Percentiles rank a stretch among this genome's conserved stretches.
Conservation (phyloP, 2,329 filamentous ascomycete species). For the Trematosphaeria pertusa region DNA sequence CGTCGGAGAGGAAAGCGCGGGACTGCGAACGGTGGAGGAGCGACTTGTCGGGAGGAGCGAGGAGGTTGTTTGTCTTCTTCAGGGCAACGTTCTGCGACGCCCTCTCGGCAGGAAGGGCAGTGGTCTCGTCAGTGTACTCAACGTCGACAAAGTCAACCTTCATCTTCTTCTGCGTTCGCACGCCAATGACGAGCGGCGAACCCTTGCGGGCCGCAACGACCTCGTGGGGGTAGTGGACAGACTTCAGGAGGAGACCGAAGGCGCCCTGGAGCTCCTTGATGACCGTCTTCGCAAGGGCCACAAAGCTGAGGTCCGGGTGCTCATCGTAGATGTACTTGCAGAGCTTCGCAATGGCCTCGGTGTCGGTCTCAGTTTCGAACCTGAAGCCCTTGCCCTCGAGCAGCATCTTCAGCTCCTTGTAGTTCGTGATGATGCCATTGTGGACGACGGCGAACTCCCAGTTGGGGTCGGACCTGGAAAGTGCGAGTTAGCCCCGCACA, state of each 20-base stretch:
- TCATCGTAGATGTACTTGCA: constrained; percentile 98
- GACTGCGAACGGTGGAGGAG: constrained; percentile 98
- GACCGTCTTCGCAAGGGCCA: constrained; percentile 93
- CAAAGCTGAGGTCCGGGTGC: constrained; percentile 94
- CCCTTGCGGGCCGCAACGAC: constrained; percentile 98
- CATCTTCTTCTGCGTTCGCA: constrained; percentile 98
- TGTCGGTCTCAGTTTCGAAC: constrained; percentile 99
- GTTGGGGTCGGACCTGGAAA: constrained; percentile 79
- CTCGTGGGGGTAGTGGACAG: constrained; percentile 97
- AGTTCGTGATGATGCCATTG: constrained; percentile 99
- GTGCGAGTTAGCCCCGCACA: constrained; percentile 25
- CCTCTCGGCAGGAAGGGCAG: constrained; percentile 82
- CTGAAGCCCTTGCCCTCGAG: constrained; percentile 94
- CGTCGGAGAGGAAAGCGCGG: constrained; percentile 97
- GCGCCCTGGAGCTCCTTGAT: constrained; percentile 98
- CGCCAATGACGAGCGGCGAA: constrained; percentile 95
- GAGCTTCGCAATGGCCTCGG: constrained; percentile 98
- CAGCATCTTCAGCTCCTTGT: constrained; percentile 97
- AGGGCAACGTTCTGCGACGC: constrained; percentile 96
- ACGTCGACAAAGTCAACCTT: constrained; percentile 99
- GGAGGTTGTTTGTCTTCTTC: constrained; percentile 74
- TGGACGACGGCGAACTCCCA: constrained; percentile 99
- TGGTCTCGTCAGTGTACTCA: constrained; percentile 87
- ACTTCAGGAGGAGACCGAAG: constrained; percentile 97
- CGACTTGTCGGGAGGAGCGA: constrained; percentile 95